These are phyloP conservation scores for Andrographis paniculata DNA, from an alignment of 305 asterid species.

Conservation along the genomic window DNA sequence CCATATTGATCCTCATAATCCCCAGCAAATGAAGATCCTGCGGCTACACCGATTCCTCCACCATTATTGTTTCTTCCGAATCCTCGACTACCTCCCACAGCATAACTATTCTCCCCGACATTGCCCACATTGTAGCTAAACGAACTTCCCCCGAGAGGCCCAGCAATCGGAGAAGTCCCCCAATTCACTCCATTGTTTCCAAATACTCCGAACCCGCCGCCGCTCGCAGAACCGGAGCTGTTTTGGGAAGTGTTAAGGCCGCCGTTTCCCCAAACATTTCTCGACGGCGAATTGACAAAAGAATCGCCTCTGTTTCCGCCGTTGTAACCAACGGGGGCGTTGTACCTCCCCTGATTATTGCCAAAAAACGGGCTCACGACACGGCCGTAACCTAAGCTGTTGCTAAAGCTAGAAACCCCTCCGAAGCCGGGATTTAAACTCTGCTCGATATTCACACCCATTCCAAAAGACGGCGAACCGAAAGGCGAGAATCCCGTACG, in stretches of 20 bases:
- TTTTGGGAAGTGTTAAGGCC: constrained; percentile 45
- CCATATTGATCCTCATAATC: constrained; percentile 58
- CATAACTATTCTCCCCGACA: constrained; percentile 45
- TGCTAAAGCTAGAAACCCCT: constrained; percentile 42
- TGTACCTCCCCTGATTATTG: constrained; percentile 43
- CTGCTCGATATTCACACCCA: constrained; percentile 53
- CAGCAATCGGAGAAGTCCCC: constrained; percentile 47
- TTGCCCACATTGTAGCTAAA: constrained; percentile 45
- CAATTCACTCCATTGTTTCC: constrained; percentile 58
- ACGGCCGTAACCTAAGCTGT: constrained; percentile 44
- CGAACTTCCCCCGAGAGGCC: constrained; percentile 42
- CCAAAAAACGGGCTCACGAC: constrained; percentile 48
- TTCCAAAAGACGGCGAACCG: constrained; percentile 53
- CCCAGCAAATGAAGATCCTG: constrained; percentile 49
- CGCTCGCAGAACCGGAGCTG: constrained; percentile 46
- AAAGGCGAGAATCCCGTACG: constrained; percentile 51
- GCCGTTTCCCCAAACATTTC: constrained; percentile 55
- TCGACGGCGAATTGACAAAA: constrained; percentile 25
- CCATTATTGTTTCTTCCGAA: constrained; percentile 45
- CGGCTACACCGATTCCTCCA: constrained; percentile 29
- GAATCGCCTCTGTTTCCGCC: constrained; percentile 44
- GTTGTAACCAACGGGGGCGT: constrained; percentile 51
- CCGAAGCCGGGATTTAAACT: constrained; percentile 42
- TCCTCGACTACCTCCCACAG: constrained; percentile 55
- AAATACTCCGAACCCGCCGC: constrained; percentile 63